Conservation (phyloP, 768 basidiomycete species). For the Chlorophyllum brunneum region DNA sequence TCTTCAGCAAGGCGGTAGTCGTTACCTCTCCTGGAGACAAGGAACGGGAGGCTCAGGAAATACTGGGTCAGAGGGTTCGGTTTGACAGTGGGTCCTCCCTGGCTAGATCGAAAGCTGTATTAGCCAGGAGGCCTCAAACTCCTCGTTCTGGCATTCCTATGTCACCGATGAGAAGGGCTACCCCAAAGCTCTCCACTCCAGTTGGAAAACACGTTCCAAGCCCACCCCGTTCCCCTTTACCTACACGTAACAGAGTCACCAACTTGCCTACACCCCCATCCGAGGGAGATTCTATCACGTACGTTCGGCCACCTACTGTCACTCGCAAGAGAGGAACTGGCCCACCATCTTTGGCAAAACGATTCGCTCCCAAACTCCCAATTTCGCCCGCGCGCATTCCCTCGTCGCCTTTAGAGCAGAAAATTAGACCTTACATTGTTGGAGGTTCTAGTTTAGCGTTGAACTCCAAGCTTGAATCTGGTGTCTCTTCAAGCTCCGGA, state of each 20-base stretch:
- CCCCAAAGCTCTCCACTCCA: background rate
- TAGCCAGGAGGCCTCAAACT: background rate
- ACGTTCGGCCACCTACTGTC: background rate
- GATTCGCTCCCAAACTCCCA: background rate
- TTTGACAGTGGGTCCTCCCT: background rate
- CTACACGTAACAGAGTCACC: background rate
- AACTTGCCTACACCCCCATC: background rate
- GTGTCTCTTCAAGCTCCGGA: background rate
- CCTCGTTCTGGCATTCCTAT: no score
- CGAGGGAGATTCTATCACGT: background rate
- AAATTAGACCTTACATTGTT: background rate
- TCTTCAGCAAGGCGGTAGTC: background rate
- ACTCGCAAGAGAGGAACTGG: background rate
- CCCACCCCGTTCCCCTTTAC: background rate
- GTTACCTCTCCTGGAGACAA: background rate
- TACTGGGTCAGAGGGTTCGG: background rate
- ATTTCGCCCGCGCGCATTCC: background rate
- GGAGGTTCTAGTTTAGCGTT: background rate
- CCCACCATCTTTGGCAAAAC: background rate
- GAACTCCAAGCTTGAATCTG: background rate
- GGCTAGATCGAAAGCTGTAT: conserved; percentile 6
- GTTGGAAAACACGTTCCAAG: background rate
- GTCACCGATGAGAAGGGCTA: background rate
- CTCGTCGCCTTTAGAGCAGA: background rate
- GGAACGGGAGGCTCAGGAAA: background rate